Conservation (phyloP, 225 moss, liverwort and hornwort genomes). For the Ulota crispa region DNA sequence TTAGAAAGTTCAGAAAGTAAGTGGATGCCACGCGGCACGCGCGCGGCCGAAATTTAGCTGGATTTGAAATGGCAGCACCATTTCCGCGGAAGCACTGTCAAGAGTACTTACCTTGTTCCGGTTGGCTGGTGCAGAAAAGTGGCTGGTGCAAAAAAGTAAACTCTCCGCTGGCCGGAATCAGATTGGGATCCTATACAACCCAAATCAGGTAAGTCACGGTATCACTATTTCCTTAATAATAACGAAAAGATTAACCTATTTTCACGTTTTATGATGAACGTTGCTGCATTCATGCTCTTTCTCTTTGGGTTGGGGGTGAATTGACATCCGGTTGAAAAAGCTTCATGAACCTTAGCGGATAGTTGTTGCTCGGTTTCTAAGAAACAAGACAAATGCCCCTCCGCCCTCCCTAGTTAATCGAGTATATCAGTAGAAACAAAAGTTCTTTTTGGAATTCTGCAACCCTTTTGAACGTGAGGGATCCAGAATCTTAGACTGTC, state of each 20-base stretch:
- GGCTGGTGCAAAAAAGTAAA: neutral
- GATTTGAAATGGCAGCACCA: neutral
- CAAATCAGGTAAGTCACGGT: neutral
- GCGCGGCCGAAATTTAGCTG: conserved; percentile 4
- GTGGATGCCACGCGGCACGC: neutral
- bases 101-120: conserved; percentile 5
- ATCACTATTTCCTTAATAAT: neutral
- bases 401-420: neutral
- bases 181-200: neutral
- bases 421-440: neutral
- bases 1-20: neutral
- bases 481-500: neutral
- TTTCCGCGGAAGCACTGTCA: neutral
- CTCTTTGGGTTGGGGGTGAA: neutral
- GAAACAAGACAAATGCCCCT: neutral
- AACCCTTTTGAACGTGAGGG: no score
- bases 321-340: neutral
- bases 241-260: neutral
- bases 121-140: neutral
- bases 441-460: neutral
- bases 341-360: neutral
- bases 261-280: neutral
- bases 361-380: neutral
- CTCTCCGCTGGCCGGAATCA: neutral
- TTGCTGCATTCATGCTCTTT: neutral